A percentile compares a stretch with the other conserved stretches of the same genome.
Conservation (phyloP, 1,139 yeast genomes). For the Yamadazyma kanchanaburiensis region DNA sequence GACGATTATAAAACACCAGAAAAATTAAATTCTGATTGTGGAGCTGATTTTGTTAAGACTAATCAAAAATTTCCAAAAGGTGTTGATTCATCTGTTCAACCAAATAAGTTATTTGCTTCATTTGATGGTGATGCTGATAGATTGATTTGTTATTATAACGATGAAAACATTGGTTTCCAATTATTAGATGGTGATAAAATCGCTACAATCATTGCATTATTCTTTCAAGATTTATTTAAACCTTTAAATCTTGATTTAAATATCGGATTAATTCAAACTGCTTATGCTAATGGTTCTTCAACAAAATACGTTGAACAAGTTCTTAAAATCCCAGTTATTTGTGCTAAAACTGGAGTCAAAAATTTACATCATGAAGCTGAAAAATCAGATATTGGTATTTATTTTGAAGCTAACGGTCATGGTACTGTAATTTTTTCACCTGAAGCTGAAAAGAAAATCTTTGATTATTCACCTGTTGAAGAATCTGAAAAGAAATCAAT, state of each 20-base stretch:
- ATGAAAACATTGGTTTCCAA: constrained; percentile 45
- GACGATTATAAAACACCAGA: constrained; percentile 53
- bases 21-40: constrained; percentile 73
- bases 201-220: constrained; percentile 77
- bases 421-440: constrained; percentile 88
- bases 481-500: constrained; percentile 37
- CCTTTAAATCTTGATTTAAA: constrained; percentile 37
- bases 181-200: constrained; percentile 93
- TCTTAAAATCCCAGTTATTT: constrained; percentile 73
- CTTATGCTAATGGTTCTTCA: constrained; percentile 94
- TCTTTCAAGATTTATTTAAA: constrained; percentile 51
- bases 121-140: constrained; percentile 99
- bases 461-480: constrained; percentile 18
- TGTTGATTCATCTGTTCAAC: constrained; percentile 32
- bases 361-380: constrained; percentile 89
- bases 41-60: constrained; percentile 95
- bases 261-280: constrained; percentile 93
- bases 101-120: constrained; percentile 62
- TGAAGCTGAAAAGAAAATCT: constrained; percentile 41
- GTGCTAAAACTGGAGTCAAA: constrained; percentile 95
- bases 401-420: constrained; percentile 99
- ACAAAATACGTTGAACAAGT: constrained; percentile 64
- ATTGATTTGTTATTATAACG: constrained; percentile 76
- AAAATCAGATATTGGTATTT: constrained; percentile 83
- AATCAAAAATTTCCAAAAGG: constrained; percentile 74